Conservation (phyloP, 768 basidiomycete genomes). For the Polyporus arcularius region DNA sequence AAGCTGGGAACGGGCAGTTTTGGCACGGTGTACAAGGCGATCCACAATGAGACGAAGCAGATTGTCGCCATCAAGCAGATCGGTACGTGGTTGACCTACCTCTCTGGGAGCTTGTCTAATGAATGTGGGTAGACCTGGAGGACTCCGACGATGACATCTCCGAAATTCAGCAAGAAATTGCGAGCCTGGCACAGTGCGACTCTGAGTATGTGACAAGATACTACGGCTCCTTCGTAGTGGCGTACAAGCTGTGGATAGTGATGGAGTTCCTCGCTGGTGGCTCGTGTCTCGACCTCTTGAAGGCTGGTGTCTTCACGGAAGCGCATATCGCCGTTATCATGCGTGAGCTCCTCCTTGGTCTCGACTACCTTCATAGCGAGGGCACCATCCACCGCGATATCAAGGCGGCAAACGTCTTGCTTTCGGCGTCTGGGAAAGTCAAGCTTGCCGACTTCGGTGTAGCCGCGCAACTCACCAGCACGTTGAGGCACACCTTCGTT, state of each 20-base stretch:
- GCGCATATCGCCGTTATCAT: constrained; percentile 94
- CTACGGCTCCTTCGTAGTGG: constrained; percentile 94
- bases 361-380: constrained; percentile 95
- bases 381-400: constrained; percentile 98
- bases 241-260: constrained; percentile 98
- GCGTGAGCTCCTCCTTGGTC: constrained; percentile 87
- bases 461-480: constrained; percentile 93
- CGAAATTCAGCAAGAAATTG: constrained; percentile 98
- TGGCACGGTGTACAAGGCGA: constrained; percentile 95
- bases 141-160: constrained; percentile 98
- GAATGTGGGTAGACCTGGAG: constrained; percentile 73
- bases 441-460: constrained; percentile 99
- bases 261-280: constrained; percentile 99
- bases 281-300: constrained; percentile 96
- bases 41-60: constrained; percentile 91
- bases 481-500: constrained; percentile 95
- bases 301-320: constrained; percentile 88
- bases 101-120: background rate
- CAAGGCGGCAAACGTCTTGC: constrained; percentile 95
- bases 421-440: constrained; percentile 89
- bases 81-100: constrained; percentile 50
- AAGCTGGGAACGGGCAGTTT: constrained; percentile 98
- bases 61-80: constrained; percentile 99
- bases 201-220: constrained; percentile 96
- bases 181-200: constrained; percentile 92